A percentile compares a stretch with the other conserved stretches of the same genome.
Evolutionary conservation across 179 eudicot species (phyloP).

Genomic region (Monotropa hypopitys): DNA sequence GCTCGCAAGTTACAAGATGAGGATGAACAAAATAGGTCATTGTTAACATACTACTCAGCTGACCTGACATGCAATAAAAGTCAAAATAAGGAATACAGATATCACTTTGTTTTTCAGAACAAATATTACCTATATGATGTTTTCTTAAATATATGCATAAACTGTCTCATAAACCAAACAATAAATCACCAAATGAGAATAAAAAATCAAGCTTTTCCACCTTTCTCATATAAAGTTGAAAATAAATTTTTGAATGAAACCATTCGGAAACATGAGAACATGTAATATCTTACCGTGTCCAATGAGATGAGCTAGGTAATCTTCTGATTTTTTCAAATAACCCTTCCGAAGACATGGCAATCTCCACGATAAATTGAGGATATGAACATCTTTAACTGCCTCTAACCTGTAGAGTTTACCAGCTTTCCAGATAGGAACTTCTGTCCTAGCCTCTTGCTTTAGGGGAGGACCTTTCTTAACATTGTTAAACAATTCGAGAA

Average conservation of each 20-base stretch:
- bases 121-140: not conserved
- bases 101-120: not conserved
- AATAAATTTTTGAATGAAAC: not conserved
- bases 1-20: not conserved
- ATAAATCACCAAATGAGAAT: not conserved
- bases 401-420: constrained; percentile 82
- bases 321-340: constrained; percentile 79
- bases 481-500: constrained; percentile 54
- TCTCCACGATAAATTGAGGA: constrained; percentile 80
- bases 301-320: constrained; percentile 82
- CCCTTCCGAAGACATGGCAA: constrained; percentile 75
- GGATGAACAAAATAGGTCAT: not conserved
- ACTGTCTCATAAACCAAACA: not conserved
- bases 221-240: not conserved
- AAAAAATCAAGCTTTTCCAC: not conserved
- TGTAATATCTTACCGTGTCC: constrained; percentile 69
- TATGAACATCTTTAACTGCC: constrained; percentile 86
- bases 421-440: constrained; percentile 59
- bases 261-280: not conserved
- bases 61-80: not conserved
- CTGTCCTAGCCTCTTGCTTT: constrained; percentile 30
- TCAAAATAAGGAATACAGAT: not conserved
- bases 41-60: not conserved
- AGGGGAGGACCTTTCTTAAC: constrained; percentile 45
- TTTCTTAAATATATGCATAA: not conserved